These are phyloP conservation scores for Arthrobotrys sinensis DNA, from an alignment of 2,329 filamentous ascomycete genomes.

Conservation along the genomic window DNA sequence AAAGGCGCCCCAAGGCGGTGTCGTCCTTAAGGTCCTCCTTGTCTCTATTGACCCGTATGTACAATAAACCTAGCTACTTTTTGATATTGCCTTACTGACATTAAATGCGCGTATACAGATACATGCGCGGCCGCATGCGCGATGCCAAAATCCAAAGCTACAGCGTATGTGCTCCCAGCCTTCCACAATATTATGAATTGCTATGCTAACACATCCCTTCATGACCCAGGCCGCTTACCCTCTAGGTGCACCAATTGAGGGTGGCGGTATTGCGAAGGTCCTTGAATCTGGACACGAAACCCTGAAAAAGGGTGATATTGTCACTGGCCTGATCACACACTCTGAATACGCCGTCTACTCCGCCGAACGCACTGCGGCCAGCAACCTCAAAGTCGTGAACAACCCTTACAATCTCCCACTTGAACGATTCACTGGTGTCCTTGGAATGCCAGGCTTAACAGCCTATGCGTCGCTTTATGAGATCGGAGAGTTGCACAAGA, in stretches of 20 bases:
- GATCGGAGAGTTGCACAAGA: conserved; percentile 81
- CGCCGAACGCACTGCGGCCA: conserved; percentile 68
- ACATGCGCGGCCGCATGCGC: conserved; percentile 86
- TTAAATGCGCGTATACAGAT: conserved; percentile 66
- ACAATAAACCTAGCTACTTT: neutral
- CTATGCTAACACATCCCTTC: neutral
- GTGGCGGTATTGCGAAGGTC: conserved; percentile 77
- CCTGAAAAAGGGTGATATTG: conserved; percentile 78
- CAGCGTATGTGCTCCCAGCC: conserved; percentile 66
- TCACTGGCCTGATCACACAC: conserved; percentile 72
- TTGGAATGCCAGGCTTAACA: conserved; percentile 84
- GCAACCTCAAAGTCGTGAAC: conserved; percentile 72
- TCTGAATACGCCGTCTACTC: conserved; percentile 79
- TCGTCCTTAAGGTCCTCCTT: conserved; percentile 80
- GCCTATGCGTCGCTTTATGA: conserved; percentile 81
- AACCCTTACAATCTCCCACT: conserved; percentile 79
- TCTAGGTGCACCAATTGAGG: conserved; percentile 76
- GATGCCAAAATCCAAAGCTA: conserved; percentile 77
- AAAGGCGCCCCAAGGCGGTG: conserved; percentile 75
- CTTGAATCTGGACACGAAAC: conserved; percentile 77
- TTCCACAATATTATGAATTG: neutral
- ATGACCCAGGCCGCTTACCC: conserved; percentile 71
- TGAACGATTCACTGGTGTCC: conserved; percentile 79
- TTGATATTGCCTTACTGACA: conserved; percentile 3
- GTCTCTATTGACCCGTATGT: conserved; percentile 80